These are phyloP conservation scores for Saccharomycopsis crataegensis DNA, from an alignment of 1,139 yeast species.

Conservation along the genomic window DNA sequence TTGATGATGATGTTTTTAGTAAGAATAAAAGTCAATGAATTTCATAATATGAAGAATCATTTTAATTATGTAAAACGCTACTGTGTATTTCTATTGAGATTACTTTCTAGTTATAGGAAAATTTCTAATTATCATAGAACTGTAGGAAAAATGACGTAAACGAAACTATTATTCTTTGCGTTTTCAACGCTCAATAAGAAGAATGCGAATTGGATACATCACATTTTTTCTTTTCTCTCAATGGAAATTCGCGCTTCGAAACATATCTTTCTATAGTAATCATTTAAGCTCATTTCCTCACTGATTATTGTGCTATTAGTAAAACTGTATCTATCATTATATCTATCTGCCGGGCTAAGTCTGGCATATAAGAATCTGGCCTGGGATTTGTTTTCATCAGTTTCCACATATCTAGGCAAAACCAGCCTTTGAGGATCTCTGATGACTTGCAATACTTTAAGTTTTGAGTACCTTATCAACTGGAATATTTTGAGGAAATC, in stretches of 20 bases:
- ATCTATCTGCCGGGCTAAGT: slow-evolving; percentile 42
- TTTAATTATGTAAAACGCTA: background rate
- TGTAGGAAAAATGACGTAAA: background rate
- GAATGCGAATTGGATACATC: background rate
- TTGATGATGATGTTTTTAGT: background rate
- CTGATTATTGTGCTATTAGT: background rate
- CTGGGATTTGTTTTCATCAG: slow-evolving; percentile 63
- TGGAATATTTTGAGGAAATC: slow-evolving; percentile 5
- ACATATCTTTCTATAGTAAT: slow-evolving; percentile 5
- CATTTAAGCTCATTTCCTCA: slow-evolving; percentile 8
- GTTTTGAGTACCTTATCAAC: background rate
- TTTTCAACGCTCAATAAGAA: background rate
- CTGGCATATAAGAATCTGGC: slow-evolving; percentile 60
- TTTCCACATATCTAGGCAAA: slow-evolving; percentile 55
- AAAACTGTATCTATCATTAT: slow-evolving; percentile 1
- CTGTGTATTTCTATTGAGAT: background rate
- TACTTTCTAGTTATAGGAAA: no score
- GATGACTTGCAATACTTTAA: background rate
- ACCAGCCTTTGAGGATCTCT: slow-evolving; percentile 40
- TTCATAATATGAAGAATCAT: background rate
- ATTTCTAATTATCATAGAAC: background rate
- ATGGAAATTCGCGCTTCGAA: background rate
- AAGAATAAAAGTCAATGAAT: background rate
- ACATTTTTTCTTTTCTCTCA: background rate
- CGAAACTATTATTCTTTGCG: background rate